Conservation (phyloP, 176 grass and related monocot genomes). For the Themeda triandra region DNA sequence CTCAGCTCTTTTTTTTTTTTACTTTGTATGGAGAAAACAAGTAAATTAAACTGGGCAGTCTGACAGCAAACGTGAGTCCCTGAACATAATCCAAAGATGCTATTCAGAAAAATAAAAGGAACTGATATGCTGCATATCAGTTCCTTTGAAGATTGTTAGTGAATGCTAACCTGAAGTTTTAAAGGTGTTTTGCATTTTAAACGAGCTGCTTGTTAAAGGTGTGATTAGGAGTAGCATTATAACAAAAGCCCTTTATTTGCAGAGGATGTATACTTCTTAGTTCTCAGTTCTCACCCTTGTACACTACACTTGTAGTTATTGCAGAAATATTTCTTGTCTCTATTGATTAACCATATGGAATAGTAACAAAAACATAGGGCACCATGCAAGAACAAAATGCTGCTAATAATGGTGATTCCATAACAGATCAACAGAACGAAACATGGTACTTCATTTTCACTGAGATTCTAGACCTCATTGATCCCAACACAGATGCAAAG, state of each 20-base stretch:
- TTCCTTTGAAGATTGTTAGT: neutral
- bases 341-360: no score
- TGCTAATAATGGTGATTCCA: neutral
- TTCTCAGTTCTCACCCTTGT: no score
- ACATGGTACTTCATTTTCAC: slow-evolving; percentile 11
- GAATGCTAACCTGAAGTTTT: neutral
- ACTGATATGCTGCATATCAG: no score
- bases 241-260: neutral
- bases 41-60: neutral
- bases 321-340: neutral
- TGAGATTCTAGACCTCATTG: slow-evolving; percentile 12
- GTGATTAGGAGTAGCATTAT: neutral
- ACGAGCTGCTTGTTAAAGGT: no score
- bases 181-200: neutral
- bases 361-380: slow-evolving; percentile 11
- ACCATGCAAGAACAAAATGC: neutral
- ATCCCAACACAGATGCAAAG: slow-evolving; percentile 10
- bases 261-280: neutral
- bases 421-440: neutral
- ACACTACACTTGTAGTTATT: neutral
- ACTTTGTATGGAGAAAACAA: neutral
- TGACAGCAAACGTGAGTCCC: neutral
- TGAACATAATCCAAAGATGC: neutral
- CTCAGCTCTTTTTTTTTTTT: neutral
- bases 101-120: neutral